phyloP scores from a whole-genome alignment of 2,329 filamentous ascomycete species.

The Pseudonectria buxi region DNA sequence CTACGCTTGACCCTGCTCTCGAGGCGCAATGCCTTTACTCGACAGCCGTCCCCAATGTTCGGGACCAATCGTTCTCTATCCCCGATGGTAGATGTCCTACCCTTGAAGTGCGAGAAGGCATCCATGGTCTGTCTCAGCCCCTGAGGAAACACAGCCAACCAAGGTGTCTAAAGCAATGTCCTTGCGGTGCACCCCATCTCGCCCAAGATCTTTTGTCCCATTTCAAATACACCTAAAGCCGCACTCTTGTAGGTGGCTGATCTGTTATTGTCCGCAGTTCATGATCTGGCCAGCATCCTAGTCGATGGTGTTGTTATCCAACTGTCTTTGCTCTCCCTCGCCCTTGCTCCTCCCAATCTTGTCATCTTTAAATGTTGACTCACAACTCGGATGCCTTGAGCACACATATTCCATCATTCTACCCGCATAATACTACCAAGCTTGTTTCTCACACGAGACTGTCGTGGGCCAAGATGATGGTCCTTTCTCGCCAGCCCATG shows the following conservation, averaged over 20 bases:
- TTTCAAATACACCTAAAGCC: conserved; percentile 5
- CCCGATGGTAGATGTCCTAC: too few species aligned
- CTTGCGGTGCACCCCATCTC: conserved; percentile 11
- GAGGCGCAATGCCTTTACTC: too few species aligned
- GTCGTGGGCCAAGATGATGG: conserved; percentile 20
- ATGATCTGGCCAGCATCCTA: conserved; percentile 7
- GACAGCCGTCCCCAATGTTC: too few species aligned
- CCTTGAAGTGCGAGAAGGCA: too few species aligned
- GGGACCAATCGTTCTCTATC: too few species aligned
- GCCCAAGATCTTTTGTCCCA: conserved; percentile 9
- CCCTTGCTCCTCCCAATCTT: conserved; percentile 4
- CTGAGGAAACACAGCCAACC: conserved; percentile 27
- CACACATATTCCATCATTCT: conserved; percentile 10
- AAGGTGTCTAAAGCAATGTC: conserved; percentile 15
- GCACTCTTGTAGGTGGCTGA: conserved; percentile 8
- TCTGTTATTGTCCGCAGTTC: conserved; percentile 6
- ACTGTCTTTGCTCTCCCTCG: conserved; percentile 1
- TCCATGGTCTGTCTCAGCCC: conserved; percentile 25
- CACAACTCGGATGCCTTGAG: not conserved
- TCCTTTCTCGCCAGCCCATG: conserved; percentile 19
- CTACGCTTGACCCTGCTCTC: too few species aligned
- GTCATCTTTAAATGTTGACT: conserved; percentile 16
- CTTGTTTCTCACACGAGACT: conserved; percentile 12
- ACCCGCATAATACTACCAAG: conserved; percentile 19
- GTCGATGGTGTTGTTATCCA: too few species aligned